Evolutionary conservation across 805 yeast genomes (phyloP), one percentile per base, ranked within the genome.

Genomic region (Ogataea trehalophila): DNA sequence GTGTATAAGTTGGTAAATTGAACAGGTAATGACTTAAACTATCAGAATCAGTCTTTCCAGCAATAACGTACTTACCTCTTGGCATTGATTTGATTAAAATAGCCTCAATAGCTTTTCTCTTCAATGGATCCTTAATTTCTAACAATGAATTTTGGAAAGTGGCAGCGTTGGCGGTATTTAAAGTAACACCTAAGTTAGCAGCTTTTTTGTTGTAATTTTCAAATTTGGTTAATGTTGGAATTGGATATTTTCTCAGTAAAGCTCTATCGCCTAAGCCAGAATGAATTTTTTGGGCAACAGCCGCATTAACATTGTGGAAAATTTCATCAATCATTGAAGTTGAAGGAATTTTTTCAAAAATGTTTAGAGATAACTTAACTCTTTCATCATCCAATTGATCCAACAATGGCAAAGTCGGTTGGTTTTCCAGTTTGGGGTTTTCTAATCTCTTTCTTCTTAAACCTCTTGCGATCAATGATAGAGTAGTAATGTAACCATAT

Each of bases 361-460:
- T 77, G 60, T 89, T 89, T 62, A 87, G 71, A 54, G 81, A 79
- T 45, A 86, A 76, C 42, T 83, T 76, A 11, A 83, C 87, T 53
- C 79, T 81, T 57, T 90, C 96, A 59, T 91, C 97, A 65, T 91
- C 97, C 47, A 89, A 68, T 57, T 83, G 88, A 60, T 86, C 88
- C 55, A 90, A 72, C 41, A 91, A 69, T 1, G 91, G 79, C 53
- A 89, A 70, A 33, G 74, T 70, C 4, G 81, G 79, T 16, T 69
- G 63, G 34, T 74, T 74, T 13, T 74, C 79, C 42, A 81, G 67
- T 3, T 67, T 60, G 5, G 70, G 61, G 54, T 81, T 78, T 41
- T 72, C 72, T 49, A 84, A 68, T 59, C 95, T 72, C 59, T 82
- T 85, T 51, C 85, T 79, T 51, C 83, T 80, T 65, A 87, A 80